Evolutionary conservation across 768 basidiomycete species (phyloP), one percentile per base, ranked within the genome.

Genomic region (Pleurotus salmoneostramineus): DNA sequence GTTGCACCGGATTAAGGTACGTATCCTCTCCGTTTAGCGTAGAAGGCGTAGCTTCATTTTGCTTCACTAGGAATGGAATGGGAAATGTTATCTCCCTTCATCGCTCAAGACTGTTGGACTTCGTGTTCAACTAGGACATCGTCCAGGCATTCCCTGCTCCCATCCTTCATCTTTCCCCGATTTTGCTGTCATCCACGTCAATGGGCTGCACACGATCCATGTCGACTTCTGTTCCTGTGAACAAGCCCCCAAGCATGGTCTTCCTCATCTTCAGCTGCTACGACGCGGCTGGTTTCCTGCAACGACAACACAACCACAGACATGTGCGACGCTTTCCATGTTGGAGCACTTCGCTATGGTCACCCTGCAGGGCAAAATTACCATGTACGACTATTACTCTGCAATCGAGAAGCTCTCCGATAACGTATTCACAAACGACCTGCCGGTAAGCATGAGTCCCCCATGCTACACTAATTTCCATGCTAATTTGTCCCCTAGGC

Each of bases 181-280:
- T 10, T 75, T 74, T 50, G 61, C 69, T 1, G 60, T 77, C 15
- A 49, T 77, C 51, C 63, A 72, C 54, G 58, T 45, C 0, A 63
- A 64, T 50, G 73, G 70, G 0, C 65, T 77, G 12, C 74, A 74
- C 50, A 37, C 60, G 3, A 64, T 75, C 3, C 54, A 34, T 3
- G 40, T 75, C 0, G 61, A 67, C 52, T 75, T 69, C 52, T 76
- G 75, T 50, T 61, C 59, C 1, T 77, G 74, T 59, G 56, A 36
- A 4, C 57, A 61, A 2, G 40, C 57, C 0, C 27, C 8, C 5
- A 14, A 33, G 8, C 34, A 48, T 11, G 37, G 34, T 5, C n/a
- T 31, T 11, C 37, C 15, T 4, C 49, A 50, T 6, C 17, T 40
- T 4, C 62, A 64, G 49, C 56, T 65, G 14, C 58, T 63, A 31